Conservation (phyloP, 2,329 filamentous ascomycete species). For the Fusarium agapanthi region DNA sequence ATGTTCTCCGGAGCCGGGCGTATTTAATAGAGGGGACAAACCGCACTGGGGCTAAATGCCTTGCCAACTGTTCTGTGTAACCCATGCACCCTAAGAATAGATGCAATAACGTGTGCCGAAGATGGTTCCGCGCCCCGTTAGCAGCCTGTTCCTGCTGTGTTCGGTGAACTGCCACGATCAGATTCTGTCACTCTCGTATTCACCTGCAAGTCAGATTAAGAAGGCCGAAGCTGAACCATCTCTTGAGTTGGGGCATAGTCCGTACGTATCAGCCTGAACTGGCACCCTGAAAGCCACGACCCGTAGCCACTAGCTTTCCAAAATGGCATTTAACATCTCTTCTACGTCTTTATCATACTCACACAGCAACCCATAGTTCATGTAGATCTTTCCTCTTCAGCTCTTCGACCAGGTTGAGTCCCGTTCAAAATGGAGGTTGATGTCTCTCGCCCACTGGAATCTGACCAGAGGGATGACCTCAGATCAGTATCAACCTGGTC, state of each 20-base stretch:
- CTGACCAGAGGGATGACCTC: neutral
- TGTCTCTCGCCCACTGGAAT: neutral
- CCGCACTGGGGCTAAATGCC: rapidly evolving
- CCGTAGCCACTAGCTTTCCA: neutral
- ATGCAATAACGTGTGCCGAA: no score
- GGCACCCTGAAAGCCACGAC: no score
- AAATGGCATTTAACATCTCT: neutral
- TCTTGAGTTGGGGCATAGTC: neutral
- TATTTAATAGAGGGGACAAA: rapidly evolving
- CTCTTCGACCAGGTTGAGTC: neutral
- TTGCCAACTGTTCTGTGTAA: neutral
- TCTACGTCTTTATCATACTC: neutral
- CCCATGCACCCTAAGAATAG: neutral
- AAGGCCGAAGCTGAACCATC: neutral
- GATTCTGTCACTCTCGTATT: neutral
- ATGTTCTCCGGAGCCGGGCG: no score
- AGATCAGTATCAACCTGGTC: neutral
- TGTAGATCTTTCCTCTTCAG: neutral
- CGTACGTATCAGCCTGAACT: neutral
- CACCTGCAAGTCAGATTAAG: neutral
- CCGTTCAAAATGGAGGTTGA: neutral
- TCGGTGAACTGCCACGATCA: neutral
- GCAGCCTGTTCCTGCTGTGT: neutral
- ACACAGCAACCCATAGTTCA: rapidly evolving
- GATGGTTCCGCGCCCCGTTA: neutral